Conservation (phyloP, 2,329 filamentous ascomycete genomes). For the Stagonosporopsis vannaccii region DNA sequence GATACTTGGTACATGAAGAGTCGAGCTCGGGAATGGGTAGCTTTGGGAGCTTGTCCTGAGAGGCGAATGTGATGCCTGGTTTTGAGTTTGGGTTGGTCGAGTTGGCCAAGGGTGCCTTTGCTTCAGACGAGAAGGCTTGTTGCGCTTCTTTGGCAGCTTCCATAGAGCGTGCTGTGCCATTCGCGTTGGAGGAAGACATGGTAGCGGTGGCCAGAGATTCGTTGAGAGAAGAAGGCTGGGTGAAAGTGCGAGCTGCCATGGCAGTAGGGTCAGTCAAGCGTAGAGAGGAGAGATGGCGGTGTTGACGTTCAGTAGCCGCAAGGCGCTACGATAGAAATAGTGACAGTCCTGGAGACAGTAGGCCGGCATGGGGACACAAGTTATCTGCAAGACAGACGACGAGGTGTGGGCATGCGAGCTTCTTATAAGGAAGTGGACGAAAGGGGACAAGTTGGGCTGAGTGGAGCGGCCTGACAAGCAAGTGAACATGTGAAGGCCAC, state of each 20-base stretch:
- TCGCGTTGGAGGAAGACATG: conserved; percentile 49
- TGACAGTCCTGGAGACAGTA: conserved; percentile 88
- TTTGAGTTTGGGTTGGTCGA: conserved; percentile 63
- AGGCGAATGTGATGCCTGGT: conserved; percentile 84
- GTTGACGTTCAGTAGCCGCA: conserved; percentile 84
- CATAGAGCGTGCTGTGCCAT: conserved; percentile 52
- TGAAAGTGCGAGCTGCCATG: conserved; percentile 74
- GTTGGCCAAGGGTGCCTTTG: conserved; percentile 55
- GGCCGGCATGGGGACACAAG: conserved; percentile 68
- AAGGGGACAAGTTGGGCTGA: conserved; percentile 37
- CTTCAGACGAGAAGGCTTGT: conserved; percentile 57
- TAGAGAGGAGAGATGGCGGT: conserved; percentile 80
- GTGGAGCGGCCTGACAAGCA: conserved; percentile 27
- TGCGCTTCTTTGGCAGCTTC: conserved; percentile 62
- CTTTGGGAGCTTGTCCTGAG: conserved; percentile 87
- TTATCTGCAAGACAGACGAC: conserved; percentile 23
- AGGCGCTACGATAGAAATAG: conserved; percentile 89
- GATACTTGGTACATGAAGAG: conserved; percentile 77
- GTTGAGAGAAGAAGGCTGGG: conserved; percentile 74
- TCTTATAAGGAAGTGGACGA: conserved; percentile 47
- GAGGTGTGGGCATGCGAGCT: conserved; percentile 22
- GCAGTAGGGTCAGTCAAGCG: conserved; percentile 64
- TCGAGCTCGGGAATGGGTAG: conserved; percentile 92
- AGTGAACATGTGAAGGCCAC: conserved; percentile 47
- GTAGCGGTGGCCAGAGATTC: conserved; percentile 60